phyloP scores from a whole-genome alignment of 2,329 filamentous ascomycete species.

The Botryotinia convoluta region DNA sequence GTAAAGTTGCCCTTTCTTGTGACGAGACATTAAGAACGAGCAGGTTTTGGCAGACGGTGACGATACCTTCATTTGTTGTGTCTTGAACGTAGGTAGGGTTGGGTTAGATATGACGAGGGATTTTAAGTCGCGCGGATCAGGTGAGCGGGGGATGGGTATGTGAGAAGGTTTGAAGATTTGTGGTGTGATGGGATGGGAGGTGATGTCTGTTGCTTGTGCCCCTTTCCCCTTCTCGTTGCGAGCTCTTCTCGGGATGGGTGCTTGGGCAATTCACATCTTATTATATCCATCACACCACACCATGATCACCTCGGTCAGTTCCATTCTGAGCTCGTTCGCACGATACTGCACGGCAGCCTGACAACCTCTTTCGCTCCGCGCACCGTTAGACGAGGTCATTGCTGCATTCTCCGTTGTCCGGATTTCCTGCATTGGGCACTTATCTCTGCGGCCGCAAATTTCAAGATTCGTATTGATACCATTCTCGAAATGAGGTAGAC shows the following conservation, averaged over 20 bases:
- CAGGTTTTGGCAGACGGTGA: not conserved
- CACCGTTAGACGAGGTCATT: not conserved
- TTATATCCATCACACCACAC: not conserved
- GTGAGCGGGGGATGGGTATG: not conserved
- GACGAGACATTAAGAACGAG: not conserved
- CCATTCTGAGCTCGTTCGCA: not conserved
- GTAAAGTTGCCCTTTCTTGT: not conserved
- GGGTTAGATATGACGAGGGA: not conserved
- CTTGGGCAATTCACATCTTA: not conserved
- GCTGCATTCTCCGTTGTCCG: not conserved
- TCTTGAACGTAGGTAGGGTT: not conserved
- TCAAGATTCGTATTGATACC: not conserved
- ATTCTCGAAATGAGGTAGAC: not conserved
- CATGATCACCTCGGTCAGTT: not conserved
- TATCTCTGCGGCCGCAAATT: not conserved
- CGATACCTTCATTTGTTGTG: not conserved
- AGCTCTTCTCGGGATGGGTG: not conserved
- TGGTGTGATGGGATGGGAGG: not conserved
- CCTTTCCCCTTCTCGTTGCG: not conserved
- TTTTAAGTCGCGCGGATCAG: not conserved
- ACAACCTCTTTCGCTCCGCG: not conserved
- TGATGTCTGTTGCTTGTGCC: not conserved
- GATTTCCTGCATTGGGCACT: not conserved
- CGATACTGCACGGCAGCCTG: not conserved
- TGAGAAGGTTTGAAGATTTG: not conserved